Evolutionary conservation across 495 filamentous ascomycete species (phyloP).

Genomic region (Podospora tetraspora): DNA sequence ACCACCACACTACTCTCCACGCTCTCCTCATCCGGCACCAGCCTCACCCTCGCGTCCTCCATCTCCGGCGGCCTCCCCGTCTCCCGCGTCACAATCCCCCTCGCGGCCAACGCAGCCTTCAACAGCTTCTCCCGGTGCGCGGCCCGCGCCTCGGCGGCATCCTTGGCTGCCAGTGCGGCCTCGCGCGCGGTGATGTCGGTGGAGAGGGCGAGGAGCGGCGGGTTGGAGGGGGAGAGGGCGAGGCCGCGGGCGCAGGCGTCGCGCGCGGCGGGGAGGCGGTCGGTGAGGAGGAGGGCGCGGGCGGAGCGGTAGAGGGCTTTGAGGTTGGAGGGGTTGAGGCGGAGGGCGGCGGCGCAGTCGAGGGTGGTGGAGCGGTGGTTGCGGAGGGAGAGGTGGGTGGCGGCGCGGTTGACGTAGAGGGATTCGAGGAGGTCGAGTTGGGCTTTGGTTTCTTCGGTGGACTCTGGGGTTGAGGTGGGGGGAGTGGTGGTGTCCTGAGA

Average conservation of each 20-base stretch:
- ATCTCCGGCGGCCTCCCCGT: constrained; percentile 74
- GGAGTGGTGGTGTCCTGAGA: not conserved
- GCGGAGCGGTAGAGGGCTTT: constrained; percentile 87
- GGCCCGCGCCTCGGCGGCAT: constrained; percentile 43
- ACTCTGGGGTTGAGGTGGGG: constrained; percentile 23
- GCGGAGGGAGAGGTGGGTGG: constrained; percentile 64
- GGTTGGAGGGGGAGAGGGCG: constrained; percentile 53
- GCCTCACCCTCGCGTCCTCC: constrained; percentile 65
- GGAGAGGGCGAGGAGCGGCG: constrained; percentile 50
- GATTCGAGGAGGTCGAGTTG: constrained; percentile 61
- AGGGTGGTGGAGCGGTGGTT: constrained; percentile 81
- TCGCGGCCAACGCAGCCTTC: constrained; percentile 62
- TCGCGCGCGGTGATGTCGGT: constrained; percentile 49
- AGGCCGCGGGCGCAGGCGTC: constrained; percentile 70
- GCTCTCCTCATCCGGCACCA: constrained; percentile 69
- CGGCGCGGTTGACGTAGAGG: constrained; percentile 77
- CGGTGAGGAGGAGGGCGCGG: constrained; percentile 66
- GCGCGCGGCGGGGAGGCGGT: constrained; percentile 66
- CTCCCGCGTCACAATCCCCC: constrained; percentile 60
- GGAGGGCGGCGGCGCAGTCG: constrained; percentile 76
- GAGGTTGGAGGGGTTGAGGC: constrained; percentile 68
- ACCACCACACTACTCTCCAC: constrained; percentile 65
- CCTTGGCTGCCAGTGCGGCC: constrained; percentile 36
- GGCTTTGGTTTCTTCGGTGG: constrained; percentile 38
- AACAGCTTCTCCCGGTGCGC: constrained; percentile 55